A percentile compares a stretch with the other conserved stretches of the same genome.
Conservation (phyloP, 306 rosid species). For the Fagus sylvatica region DNA sequence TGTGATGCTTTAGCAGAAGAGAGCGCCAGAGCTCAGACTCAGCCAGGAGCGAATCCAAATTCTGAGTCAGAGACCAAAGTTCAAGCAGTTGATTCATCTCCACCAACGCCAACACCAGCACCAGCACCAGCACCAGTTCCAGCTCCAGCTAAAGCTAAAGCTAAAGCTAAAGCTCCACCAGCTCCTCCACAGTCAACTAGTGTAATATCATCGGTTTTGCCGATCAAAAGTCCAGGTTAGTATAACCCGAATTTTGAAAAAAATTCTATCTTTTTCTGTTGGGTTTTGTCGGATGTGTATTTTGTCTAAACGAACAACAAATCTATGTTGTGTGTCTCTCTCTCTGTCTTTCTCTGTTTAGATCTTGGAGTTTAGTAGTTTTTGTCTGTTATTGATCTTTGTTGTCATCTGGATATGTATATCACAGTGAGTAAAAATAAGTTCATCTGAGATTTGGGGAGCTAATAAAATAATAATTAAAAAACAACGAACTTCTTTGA, state of each 20-base stretch:
- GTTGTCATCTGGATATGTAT: conserved; percentile 34
- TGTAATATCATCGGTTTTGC: conserved; percentile 42
- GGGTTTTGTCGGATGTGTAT: conserved; percentile 45
- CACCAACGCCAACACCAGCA: conserved; percentile 9
- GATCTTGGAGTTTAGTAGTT: conserved; percentile 58
- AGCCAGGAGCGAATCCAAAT: conserved; percentile 27
- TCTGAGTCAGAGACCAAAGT: conserved; percentile 44
- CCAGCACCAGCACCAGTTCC: not conserved
- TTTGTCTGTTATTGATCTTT: conserved; percentile 71
- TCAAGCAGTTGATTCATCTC: conserved; percentile 31
- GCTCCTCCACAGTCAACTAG: conserved; percentile 44
- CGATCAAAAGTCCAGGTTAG: conserved; percentile 61
- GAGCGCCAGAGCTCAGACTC: conserved; percentile 53
- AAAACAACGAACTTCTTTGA: conserved; percentile 9
- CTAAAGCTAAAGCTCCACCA: conserved; percentile 15
- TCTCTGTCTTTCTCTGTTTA: conserved; percentile 16
- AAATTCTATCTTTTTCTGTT: conserved; percentile 24
- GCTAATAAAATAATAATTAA: conserved; percentile 36
- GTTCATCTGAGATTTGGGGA: conserved; percentile 36
- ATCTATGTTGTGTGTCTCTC: not conserved
- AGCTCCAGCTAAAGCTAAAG: not conserved
- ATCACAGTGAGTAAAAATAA: conserved; percentile 20
- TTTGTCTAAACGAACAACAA: conserved; percentile 22
- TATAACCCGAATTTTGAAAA: conserved; percentile 18
- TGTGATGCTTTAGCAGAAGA: conserved; percentile 92